Percentiles rank a stretch among this genome's conserved stretches.
Evolutionary conservation across 352 stramenopile genomes (phyloP).

Genomic region (Plasmopara muralis): DNA sequence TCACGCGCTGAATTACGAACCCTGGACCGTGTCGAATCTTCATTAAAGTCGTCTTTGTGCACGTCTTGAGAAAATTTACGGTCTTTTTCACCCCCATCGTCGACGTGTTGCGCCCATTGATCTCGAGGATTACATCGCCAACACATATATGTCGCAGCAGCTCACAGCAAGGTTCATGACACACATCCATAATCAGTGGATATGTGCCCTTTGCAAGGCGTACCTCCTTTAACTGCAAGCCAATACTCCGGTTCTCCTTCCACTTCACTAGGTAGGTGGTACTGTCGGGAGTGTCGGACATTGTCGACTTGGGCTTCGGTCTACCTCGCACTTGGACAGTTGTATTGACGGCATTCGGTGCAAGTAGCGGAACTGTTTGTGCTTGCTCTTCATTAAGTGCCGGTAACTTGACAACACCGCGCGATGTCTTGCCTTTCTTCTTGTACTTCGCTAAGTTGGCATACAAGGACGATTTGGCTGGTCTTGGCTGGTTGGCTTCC

Average conservation of each 20-base stretch:
- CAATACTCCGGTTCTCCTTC: conserved; percentile 84
- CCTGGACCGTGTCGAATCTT: conserved; percentile 79
- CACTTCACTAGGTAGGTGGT: conserved; percentile 84
- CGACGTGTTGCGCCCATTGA: conserved; percentile 84
- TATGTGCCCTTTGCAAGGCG: conserved; percentile 72
- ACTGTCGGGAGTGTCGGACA: conserved; percentile 75
- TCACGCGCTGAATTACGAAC: conserved; percentile 68
- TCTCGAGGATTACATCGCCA: conserved; percentile 81
- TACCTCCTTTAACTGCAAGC: conserved; percentile 77
- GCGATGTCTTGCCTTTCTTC: conserved; percentile 65
- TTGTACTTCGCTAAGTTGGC: conserved; percentile 73
- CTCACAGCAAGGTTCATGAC: conserved; percentile 79
- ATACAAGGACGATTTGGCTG: conserved; percentile 36
- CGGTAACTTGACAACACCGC: conserved; percentile 54
- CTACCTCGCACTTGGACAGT: conserved; percentile 76
- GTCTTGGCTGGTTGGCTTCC: conserved; percentile 25
- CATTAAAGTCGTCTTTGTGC: conserved; percentile 79
- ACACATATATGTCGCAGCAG: conserved; percentile 76
- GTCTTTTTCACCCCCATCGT: conserved; percentile 88
- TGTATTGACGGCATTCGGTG: conserved; percentile 78
- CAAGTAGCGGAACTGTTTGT: conserved; percentile 69
- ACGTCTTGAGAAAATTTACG: conserved; percentile 79
- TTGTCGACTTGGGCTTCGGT: conserved; percentile 66
- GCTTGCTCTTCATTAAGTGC: conserved; percentile 50
- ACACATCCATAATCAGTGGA: conserved; percentile 75